Evolutionary conservation across 192 early-diverging fungal genomes (phyloP).

Genomic region (Gigaspora rosea): DNA sequence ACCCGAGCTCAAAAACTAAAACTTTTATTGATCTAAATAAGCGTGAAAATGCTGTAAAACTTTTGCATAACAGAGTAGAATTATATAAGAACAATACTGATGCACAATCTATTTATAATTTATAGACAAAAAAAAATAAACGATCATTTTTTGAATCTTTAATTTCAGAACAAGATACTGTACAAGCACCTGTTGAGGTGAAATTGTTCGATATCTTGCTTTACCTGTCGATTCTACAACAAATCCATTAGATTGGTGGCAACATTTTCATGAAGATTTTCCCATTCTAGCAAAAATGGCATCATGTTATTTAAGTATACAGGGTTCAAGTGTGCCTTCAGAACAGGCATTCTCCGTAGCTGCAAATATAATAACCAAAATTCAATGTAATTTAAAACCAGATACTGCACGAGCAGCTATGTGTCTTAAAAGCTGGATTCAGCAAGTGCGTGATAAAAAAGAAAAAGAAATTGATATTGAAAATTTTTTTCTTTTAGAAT

Average conservation of each 20-base stretch:
- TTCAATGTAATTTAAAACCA: constrained; percentile 19
- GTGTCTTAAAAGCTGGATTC: constrained; percentile 11
- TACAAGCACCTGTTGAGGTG: neutral
- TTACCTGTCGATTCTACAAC: neutral
- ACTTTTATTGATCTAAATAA: neutral
- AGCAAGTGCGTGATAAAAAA: constrained; percentile 1
- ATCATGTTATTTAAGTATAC: constrained; percentile 20
- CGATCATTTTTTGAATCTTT: constrained; percentile 11
- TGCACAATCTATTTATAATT: neutral
- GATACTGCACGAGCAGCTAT: neutral
- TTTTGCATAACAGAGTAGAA: neutral
- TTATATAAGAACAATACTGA: neutral
- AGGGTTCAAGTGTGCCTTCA: neutral
- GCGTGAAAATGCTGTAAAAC: neutral
- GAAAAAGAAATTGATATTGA: neutral
- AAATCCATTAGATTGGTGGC: constrained; percentile 5
- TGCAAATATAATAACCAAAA: constrained; percentile 1
- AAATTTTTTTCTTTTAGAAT: too few relatives aligned
- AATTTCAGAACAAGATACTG: neutral
- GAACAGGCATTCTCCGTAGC: neutral
- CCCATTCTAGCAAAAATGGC: neutral
- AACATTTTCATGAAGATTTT: too few relatives aligned
- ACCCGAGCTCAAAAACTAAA: constrained; percentile 5
- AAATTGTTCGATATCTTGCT: constrained; percentile 15
- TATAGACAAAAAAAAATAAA: neutral